Evolutionary conservation across 768 basidiomycete species (phyloP).

Genomic region (Serendipita indica): DNA sequence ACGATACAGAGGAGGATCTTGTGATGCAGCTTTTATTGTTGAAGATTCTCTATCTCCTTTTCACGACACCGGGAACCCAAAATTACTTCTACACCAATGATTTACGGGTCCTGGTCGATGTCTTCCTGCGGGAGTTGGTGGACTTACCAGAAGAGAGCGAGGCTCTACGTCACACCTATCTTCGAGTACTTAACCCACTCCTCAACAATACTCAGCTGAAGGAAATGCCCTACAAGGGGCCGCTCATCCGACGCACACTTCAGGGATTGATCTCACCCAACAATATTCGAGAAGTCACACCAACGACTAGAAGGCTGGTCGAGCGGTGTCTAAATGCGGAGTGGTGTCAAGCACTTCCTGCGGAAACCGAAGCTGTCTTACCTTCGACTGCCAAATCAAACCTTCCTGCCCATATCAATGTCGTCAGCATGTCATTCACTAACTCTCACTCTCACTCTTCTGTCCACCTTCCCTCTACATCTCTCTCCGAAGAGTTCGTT

Average conservation of each 20-base stretch:
- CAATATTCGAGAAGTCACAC: slow-evolving; percentile 63
- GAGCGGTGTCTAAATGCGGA: slow-evolving; percentile 77
- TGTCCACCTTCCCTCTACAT: not conserved
- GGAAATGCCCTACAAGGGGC: slow-evolving; percentile 74
- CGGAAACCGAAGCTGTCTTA: slow-evolving; percentile 17
- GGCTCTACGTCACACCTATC: slow-evolving; percentile 89
- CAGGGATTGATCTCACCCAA: slow-evolving; percentile 61
- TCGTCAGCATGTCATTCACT: not conserved
- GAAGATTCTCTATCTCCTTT: slow-evolving; percentile 87
- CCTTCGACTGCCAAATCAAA: not conserved
- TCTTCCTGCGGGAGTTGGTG: slow-evolving; percentile 85
- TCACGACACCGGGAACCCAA: slow-evolving; percentile 80
- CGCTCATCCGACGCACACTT: slow-evolving; percentile 71
- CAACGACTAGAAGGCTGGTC: slow-evolving; percentile 83
- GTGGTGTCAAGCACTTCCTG: slow-evolving; percentile 67
- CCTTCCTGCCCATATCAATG: not conserved
- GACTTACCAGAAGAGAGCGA: slow-evolving; percentile 90
- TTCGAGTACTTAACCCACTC: slow-evolving; percentile 89
- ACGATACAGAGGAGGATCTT: slow-evolving; percentile 73
- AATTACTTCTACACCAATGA: slow-evolving; percentile 99
- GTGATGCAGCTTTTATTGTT: slow-evolving; percentile 91
- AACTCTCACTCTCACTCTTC: not conserved
- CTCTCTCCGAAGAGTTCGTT: not conserved
- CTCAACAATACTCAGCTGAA: slow-evolving; percentile 87
- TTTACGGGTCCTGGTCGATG: slow-evolving; percentile 87